Conservation (phyloP, 2,329 filamentous ascomycete species). For the Cadophora gregata region DNA sequence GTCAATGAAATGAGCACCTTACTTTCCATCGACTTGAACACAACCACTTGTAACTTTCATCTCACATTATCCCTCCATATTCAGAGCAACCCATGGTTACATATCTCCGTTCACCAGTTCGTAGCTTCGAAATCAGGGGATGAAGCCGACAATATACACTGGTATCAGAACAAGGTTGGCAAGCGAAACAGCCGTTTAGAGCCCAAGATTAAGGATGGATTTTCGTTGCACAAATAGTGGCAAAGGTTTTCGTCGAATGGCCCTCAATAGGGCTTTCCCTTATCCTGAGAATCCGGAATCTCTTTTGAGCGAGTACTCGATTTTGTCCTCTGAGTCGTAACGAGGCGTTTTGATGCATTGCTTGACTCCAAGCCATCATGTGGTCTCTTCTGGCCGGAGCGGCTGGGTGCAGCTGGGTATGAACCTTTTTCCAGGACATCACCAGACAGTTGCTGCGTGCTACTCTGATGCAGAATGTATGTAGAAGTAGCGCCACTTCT, state of each 20-base stretch:
- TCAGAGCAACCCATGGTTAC: neutral
- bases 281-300: slow-evolving; percentile 19
- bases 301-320: neutral
- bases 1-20: neutral
- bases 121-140: neutral
- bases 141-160: too few relatives aligned
- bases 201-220: neutral
- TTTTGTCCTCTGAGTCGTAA: neutral
- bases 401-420: too few relatives aligned
- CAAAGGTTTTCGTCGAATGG: neutral
- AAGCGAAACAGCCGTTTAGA: neutral
- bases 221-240: neutral
- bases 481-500: neutral
- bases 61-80: too few relatives aligned
- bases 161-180: neutral
- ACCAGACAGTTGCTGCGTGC: neutral
- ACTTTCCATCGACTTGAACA: too few relatives aligned
- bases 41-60: too few relatives aligned
- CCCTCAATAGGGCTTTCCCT: neutral
- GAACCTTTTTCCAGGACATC: neutral
- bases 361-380: neutral
- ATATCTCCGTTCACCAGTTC: neutral
- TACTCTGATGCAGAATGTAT: neutral
- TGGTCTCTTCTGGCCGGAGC: neutral
- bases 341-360: neutral